Evolutionary conservation across 192 early-diverging fungal genomes (phyloP).

Genomic region (Mortierella claussenii): DNA sequence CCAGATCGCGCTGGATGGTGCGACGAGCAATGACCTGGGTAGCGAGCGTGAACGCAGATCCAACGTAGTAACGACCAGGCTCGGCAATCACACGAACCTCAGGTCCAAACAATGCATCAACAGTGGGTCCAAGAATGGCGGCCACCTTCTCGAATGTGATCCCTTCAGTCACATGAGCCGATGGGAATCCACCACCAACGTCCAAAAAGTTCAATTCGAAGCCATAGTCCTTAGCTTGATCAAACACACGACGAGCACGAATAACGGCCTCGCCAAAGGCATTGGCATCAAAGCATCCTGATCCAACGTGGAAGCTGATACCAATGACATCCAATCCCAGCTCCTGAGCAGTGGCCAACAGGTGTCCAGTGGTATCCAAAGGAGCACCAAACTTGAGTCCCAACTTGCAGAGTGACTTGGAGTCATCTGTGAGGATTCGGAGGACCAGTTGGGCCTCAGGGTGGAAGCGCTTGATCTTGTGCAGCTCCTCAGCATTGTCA

Average conservation of each 20-base stretch:
- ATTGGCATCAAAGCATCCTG: constrained; percentile 89
- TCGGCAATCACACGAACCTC: constrained; percentile 95
- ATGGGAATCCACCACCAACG: constrained; percentile 97
- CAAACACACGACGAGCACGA: constrained; percentile 89
- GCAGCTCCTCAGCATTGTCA: constrained; percentile 98
- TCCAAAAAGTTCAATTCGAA: constrained; percentile 81
- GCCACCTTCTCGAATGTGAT: constrained; percentile 90
- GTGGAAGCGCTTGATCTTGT: constrained; percentile 87
- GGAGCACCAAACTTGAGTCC: constrained; percentile 98
- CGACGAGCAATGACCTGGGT: constrained; percentile 94
- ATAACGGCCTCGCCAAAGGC: constrained; percentile 92
- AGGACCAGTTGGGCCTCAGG: constrained; percentile 91
- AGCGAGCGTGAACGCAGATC: constrained; percentile 93
- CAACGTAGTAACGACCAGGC: constrained; percentile 96
- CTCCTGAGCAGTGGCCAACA: constrained; percentile 81
- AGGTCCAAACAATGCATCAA: constrained; percentile 84
- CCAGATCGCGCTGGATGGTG: constrained; percentile 42
- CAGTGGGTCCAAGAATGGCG: constrained; percentile 75
- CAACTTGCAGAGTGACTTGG: constrained; percentile 88
- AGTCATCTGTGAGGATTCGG: constrained; percentile 96
- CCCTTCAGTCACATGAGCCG: constrained; percentile 75
- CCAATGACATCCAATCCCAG: constrained; percentile 92
- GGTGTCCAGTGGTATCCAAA: constrained; percentile 67
- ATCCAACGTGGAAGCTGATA: constrained; percentile 95
- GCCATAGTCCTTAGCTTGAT: constrained; percentile 81